phyloP scores from a whole-genome alignment of 352 stramenopile genomes.

The Pythium insidiosum region DNA sequence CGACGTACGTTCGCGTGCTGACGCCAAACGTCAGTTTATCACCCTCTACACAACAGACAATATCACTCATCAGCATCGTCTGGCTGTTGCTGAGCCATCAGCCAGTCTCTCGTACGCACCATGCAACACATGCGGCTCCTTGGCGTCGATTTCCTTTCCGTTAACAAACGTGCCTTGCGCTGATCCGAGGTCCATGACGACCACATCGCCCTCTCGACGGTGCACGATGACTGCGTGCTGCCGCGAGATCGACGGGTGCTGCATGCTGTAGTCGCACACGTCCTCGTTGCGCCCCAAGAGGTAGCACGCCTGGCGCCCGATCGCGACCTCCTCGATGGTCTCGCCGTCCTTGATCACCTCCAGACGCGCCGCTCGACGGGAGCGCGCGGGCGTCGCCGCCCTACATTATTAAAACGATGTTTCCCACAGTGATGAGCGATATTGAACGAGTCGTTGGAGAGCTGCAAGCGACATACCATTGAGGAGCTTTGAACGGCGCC shows the following conservation, averaged over 20 bases:
- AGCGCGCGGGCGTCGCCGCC: constrained; percentile 31
- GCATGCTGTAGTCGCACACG: constrained; percentile 59
- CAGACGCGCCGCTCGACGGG: constrained; percentile 36
- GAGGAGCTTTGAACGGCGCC: constrained; percentile 18
- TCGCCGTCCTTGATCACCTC: constrained; percentile 49
- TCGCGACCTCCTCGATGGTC: constrained; percentile 75
- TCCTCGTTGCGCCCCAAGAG: constrained; percentile 75
- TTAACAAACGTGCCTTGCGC: constrained; percentile 85
- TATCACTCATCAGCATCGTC: background rate
- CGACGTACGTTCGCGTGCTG: constrained; percentile 52
- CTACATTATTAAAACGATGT: constrained; percentile 15
- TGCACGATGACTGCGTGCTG: constrained; percentile 76
- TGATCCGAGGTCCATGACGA: constrained; percentile 68
- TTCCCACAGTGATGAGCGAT: too few relatives aligned
- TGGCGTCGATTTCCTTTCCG: constrained; percentile 40
- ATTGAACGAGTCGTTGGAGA: too few relatives aligned
- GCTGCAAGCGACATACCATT: constrained; percentile 23
- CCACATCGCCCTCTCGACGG: constrained; percentile 37
- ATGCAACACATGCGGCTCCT: constrained; percentile 30
- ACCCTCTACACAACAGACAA: constrained; percentile 21
- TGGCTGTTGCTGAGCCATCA: background rate
- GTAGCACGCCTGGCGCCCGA: constrained; percentile 59
- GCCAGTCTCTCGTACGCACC: too few relatives aligned
- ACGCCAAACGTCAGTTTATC: constrained; percentile 51
- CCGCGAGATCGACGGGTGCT: constrained; percentile 77